These are phyloP conservation scores for Aspergillus latus DNA, from an alignment of 2,329 filamentous ascomycete species.

Conservation along the genomic window DNA sequence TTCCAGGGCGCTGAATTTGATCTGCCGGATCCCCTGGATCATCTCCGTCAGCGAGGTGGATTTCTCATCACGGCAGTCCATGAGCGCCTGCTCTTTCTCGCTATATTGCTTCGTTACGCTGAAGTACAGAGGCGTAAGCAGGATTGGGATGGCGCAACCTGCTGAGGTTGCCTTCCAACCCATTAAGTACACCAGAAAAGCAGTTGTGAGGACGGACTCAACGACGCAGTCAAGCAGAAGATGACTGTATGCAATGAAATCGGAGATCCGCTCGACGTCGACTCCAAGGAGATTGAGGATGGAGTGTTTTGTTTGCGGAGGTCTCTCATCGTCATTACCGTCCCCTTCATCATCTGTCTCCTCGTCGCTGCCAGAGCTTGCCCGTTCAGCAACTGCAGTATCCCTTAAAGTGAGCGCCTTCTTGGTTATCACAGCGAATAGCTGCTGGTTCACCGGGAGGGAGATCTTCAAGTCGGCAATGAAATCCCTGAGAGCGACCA, in stretches of 20 bases:
- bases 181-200: conserved; percentile 65
- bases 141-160: conserved; percentile 62
- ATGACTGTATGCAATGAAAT: conserved; percentile 66
- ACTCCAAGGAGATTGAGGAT: conserved; percentile 76
- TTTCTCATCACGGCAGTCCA: conserved; percentile 74
- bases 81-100: conserved; percentile 64
- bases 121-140: conserved; percentile 67
- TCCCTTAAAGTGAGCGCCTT: conserved; percentile 75
- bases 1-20: conserved; percentile 78
- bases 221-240: conserved; percentile 62
- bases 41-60: conserved; percentile 73
- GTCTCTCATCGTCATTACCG: conserved; percentile 28
- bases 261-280: conserved; percentile 66
- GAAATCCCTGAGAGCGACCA: conserved; percentile 51
- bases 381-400: conserved; percentile 44
- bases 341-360: conserved; percentile 50
- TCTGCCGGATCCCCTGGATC: conserved; percentile 74
- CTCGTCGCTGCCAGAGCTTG: conserved; percentile 32
- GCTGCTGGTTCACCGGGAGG: conserved; percentile 64
- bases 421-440: conserved; percentile 69
- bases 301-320: conserved; percentile 53
- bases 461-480: conserved; percentile 15
- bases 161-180: conserved; percentile 68
- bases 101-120: conserved; percentile 65
- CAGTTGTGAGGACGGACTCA: conserved; percentile 64